Evolutionary conservation across 2,329 filamentous ascomycete species (phyloP), one percentile per base, ranked within the genome.

Genomic region (Verticillium nubilum): DNA sequence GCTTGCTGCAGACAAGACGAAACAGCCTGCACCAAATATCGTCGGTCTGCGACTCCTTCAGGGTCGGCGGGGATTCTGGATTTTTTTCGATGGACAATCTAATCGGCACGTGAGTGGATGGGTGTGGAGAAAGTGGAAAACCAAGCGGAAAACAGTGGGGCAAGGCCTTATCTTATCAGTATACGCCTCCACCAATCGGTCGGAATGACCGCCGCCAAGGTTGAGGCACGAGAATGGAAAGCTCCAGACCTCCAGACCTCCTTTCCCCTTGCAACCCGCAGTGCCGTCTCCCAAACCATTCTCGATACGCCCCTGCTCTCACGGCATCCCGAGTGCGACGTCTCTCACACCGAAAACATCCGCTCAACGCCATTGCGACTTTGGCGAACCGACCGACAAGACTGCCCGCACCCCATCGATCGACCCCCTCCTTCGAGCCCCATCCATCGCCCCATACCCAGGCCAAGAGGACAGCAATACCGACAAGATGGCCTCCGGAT

Each of bases 401-500:
- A 57, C 52, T 33, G 42, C 28, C 56, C 26, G 54, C 59, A 35
- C 29, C 52, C 29, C 31, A 25, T 56, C 52, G 56, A 35, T 56
- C 56, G 35, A 25, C 55, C 53, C 50, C 42, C 61, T 35, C 59
- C 56, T 37, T 35, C 59, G 56, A 59, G 35, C 59, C 60, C 60
- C 59, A 57, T 67, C 60, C 65, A 63, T 62, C 60, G 42, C 56
- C 60, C 59, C 28, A 56, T 60, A 60, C 47, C 17, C 50, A 53
- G 42, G n/a, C 42, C 19, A 50, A 50, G 42, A 50, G 42, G 42
- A 50, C 42, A 50, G 42, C 42, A 47, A 25, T 13, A 59, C 65
- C 63, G 69, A 72, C 76, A 85, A 73, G 56, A 97, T 97, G 93
- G 91, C 93, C 76, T 80, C 86, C 69, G 25, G 90, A 76, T 91